Evolutionary conservation across 2,329 filamentous ascomycete species (phyloP).

Genomic region (Aspergillus udagawae): DNA sequence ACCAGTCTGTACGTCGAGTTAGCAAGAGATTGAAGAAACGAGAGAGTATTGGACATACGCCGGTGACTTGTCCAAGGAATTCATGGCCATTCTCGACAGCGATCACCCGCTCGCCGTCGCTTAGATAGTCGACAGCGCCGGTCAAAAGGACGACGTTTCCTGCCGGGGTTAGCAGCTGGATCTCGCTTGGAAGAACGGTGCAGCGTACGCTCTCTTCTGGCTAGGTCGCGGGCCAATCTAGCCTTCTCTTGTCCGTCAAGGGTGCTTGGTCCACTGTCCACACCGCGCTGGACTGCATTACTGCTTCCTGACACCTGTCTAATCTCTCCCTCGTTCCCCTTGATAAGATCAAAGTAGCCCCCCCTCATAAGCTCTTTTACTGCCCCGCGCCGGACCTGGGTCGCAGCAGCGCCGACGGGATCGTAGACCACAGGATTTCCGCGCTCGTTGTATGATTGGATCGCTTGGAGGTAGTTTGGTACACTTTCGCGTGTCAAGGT

Average conservation of each 20-base stretch:
- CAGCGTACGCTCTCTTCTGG: constrained; percentile 54
- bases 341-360: constrained; percentile 83
- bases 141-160: constrained; percentile 75
- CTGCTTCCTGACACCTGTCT: constrained; percentile 62
- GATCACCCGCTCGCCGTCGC: constrained; percentile 66
- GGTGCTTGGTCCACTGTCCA: constrained; percentile 67
- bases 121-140: constrained; percentile 70
- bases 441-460: constrained; percentile 74
- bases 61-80: constrained; percentile 44
- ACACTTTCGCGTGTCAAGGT: constrained; percentile 75
- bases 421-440: constrained; percentile 78
- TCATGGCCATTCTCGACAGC: constrained; percentile 73
- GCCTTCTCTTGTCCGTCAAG: constrained; percentile 55
- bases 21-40: background rate
- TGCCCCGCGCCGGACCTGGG: constrained; percentile 65
- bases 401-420: constrained; percentile 87
- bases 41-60: constrained; percentile 25
- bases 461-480: constrained; percentile 66
- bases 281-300: constrained; percentile 68
- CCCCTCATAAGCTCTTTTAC: constrained; percentile 66
- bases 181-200: background rate
- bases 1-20: constrained; percentile 51
- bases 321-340: constrained; percentile 91
- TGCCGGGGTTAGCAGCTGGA: constrained; percentile 6
- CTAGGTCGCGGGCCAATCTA: constrained; percentile 61